These are phyloP conservation scores for Candida tunisiensis DNA, from an alignment of 1,139 yeast genomes.

Conservation along the genomic window DNA sequence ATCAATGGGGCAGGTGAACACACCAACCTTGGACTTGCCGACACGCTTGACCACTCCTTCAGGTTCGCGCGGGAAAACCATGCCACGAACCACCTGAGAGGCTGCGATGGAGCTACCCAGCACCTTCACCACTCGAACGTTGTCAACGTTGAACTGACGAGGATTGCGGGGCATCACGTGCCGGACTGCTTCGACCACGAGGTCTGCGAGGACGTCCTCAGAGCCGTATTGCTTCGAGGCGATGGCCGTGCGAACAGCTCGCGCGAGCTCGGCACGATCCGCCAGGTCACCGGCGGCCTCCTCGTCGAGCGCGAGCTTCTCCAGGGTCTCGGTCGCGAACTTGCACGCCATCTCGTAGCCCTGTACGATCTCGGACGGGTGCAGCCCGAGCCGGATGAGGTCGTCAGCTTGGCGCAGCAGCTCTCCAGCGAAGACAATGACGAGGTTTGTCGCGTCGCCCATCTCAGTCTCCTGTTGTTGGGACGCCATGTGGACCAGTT, in stretches of 20 bases:
- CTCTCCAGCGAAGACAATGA: conserved; percentile 79
- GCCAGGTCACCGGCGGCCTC: conserved; percentile 37
- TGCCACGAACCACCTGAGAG: conserved; percentile 80
- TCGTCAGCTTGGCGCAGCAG: conserved; percentile 71
- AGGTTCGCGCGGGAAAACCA: conserved; percentile 97
- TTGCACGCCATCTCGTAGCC: conserved; percentile 77
- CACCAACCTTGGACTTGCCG: conserved; percentile 68
- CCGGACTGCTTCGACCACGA: conserved; percentile 79
- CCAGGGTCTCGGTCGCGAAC: conserved; percentile 49
- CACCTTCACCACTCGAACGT: conserved; percentile 85
- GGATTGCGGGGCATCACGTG: conserved; percentile 57
- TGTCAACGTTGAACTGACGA: conserved; percentile 69
- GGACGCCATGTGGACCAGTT: conserved; percentile 87
- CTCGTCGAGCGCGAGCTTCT: conserved; percentile 43
- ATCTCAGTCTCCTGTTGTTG: conserved; percentile 85
- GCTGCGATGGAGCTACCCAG: conserved; percentile 75
- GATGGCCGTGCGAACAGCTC: conserved; percentile 74
- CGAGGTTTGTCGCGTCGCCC: conserved; percentile 62
- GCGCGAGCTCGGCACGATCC: conserved; percentile 40
- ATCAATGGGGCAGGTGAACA: conserved; percentile 87
- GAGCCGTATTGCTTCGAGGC: conserved; percentile 89
- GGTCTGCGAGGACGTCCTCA: conserved; percentile 57
- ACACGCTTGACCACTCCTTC: conserved; percentile 72
- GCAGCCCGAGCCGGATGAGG: conserved; percentile 67
- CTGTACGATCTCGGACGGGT: conserved; percentile 78